Base-by-base conservation (phyloP, 805 yeast genomes). In the Metschnikowia kofuensis region DNA sequence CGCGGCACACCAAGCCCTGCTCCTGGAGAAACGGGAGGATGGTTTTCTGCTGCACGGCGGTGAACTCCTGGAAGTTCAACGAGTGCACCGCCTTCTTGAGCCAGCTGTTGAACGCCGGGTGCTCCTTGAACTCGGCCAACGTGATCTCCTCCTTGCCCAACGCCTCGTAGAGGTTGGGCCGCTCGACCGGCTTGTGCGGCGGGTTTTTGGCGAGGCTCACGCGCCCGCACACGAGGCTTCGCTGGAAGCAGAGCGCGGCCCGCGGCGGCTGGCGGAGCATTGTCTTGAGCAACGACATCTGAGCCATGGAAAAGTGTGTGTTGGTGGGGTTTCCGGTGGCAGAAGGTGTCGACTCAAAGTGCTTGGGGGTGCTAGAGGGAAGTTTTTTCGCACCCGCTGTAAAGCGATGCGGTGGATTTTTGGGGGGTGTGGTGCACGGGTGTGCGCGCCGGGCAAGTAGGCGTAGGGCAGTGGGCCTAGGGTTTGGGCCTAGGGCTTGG, bases 1-100 rank as follows among this genome's bases (percentile, higher is more conserved):
- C 97, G 60, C 96, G 77, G 35, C 89, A 90, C 21, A 90, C 89
- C 38, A 89, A 74, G 55, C 92, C 91, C n/a, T 76, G 70, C 36
- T 73, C 70, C 13, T 70, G 60, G 36, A 86, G 67, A 38, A 81
- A 75, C 21, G 87, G 85, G 42, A 75, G 70, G 40, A 87, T 75
- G 11, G 90, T 73, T 55, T 76, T 71, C 49, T 79, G 77, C 64
- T 87, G 95, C 29, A 87, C 92, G 4, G 83, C 79, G 0, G 94
- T 87, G 56, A 87, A 72, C 11, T 74, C 70, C 7, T 65, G 65
- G 58, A 77, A 82, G 2, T 81, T 78, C 48, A 56, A 49, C 7
- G 47, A 42, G 29, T 49, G 45, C 32, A 56, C 54, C 13, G 54
- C 53, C 29, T 45, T 47, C 38, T 51, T 49, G 39, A 56, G 45